Percentiles rank a stretch among this genome's conserved stretches.
phyloP scores from a whole-genome alignment of 805 yeast genomes.

The Nakazawaea ambrosiae region DNA sequence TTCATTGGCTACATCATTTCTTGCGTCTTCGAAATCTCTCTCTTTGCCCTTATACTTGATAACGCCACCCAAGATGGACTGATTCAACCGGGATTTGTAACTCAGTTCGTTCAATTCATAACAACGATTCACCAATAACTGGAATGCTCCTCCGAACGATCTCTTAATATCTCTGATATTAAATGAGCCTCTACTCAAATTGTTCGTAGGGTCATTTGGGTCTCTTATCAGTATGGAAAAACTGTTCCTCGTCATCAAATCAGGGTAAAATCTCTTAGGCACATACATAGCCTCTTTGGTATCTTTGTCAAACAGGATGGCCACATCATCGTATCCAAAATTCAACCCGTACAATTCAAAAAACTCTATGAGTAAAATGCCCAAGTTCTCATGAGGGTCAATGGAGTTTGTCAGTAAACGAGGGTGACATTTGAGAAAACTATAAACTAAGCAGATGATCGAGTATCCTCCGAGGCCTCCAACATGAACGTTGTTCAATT shows the following conservation, averaged over 20 bases:
- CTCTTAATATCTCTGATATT: constrained; percentile 73
- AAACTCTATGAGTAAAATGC: constrained; percentile 81
- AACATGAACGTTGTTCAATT: constrained; percentile 76
- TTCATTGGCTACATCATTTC: constrained; percentile 53
- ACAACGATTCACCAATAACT: constrained; percentile 65
- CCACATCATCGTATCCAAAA: constrained; percentile 78
- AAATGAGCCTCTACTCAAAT: constrained; percentile 79
- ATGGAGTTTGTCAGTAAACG: constrained; percentile 61
- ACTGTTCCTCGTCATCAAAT: constrained; percentile 44
- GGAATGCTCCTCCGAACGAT: constrained; percentile 86
- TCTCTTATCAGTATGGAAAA: constrained; percentile 78
- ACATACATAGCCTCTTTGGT: constrained; percentile 53
- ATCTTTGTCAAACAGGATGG: constrained; percentile 48
- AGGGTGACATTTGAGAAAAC: constrained; percentile 77
- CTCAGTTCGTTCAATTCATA: constrained; percentile 63
- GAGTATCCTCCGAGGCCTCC: constrained; percentile 97
- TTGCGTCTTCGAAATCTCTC: constrained; percentile 73
- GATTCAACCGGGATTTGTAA: constrained; percentile 59
- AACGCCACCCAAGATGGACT: constrained; percentile 73
- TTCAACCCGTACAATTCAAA: constrained; percentile 88
- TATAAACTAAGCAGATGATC: constrained; percentile 78
- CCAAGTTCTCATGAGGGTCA: constrained; percentile 67
- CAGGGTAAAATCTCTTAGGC: constrained; percentile 45
- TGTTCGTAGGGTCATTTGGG: constrained; percentile 79
- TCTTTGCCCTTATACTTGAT: constrained; percentile 68